phyloP scores from a whole-genome alignment of 1,139 yeast species.

The Saccharomyces hybrid region DNA sequence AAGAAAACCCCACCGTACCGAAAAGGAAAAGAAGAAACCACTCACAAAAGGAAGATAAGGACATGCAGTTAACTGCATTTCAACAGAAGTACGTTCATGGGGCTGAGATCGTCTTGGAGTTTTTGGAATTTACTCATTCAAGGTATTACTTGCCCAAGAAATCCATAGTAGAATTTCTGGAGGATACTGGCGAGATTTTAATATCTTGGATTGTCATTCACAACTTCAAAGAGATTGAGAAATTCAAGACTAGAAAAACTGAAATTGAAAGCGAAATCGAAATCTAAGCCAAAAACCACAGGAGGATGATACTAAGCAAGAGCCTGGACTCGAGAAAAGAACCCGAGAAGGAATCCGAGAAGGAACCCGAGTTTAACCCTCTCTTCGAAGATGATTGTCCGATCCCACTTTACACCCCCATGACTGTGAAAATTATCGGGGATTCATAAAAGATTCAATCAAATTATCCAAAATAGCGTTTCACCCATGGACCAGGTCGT shows the following conservation, averaged over 20 bases:
- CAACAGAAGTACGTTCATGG: constrained; percentile 61
- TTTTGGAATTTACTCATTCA: constrained; percentile 67
- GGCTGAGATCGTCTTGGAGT: constrained; percentile 79
- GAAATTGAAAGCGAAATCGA: constrained; percentile 7
- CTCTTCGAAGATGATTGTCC: constrained; percentile 32
- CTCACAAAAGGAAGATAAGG: constrained; percentile 35
- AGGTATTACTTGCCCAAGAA: constrained; percentile 70
- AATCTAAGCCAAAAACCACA: constrained; percentile 13
- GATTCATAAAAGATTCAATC: constrained; percentile 59
- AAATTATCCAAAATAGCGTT: constrained; percentile 65
- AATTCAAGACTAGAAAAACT: constrained; percentile 22
- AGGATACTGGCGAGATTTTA: constrained; percentile 23
- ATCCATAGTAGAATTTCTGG: constrained; percentile 57
- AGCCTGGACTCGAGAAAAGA: constrained; percentile 14
- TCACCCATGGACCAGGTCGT: constrained; percentile 49
- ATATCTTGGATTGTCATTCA: constrained; percentile 31
- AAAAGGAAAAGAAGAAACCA: constrained; percentile 15
- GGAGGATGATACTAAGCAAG: constrained; percentile 13
- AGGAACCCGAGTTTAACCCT: constrained; percentile 6
- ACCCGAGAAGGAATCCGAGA: too few species aligned
- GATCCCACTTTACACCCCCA: constrained; percentile 47
- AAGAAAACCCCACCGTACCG: neutral
- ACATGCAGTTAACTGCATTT: constrained; percentile 51
- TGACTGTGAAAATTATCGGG: constrained; percentile 60
- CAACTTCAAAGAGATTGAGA: constrained; percentile 23